Evolutionary conservation across 1,139 yeast genomes (phyloP), one percentile per base, ranked within the genome.

Genomic region (Geotrichum phurueaensis): DNA sequence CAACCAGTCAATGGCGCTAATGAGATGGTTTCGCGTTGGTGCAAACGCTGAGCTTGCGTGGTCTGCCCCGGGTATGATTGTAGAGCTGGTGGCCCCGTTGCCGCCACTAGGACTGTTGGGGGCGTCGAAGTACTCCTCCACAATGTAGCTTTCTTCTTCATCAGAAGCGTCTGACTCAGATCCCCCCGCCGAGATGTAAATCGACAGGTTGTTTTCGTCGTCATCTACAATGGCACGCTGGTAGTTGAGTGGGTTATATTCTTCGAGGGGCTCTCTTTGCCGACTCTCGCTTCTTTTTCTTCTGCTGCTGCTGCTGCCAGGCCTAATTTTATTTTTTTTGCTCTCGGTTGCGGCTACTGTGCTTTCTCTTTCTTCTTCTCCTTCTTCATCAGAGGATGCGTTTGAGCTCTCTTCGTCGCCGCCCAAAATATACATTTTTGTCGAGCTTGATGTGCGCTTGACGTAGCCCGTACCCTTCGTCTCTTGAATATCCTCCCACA

Each of bases 401-500:
- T 49, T 56, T 15, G 48, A 53, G 12, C 48, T 47, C n/a, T 55
- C 59, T 23, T 57, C 60, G 13, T 56, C 53, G 54, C 25, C 25
- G 27, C 52, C 58, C 27, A 45, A 9, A 27, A 49, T 33, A 23
- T 54, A 56, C 50, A 66, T 55, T 2, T 62, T 62, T 3, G 68
- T 61, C 10, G 68, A 62, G 18, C 64, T 58, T 6, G 64, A 61
- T 23, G 69, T 58, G 20, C 67, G 56, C 5, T 65, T 65, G 50
- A 69, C 61, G 69, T 70, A 67, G 57, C 68, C 62, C 51, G 67
- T 70, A 31, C 72, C 72, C 60, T 67, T 68, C 45, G 64, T 62
- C 56, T 68, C 70, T 10, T 69, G 65, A 4, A 68, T 62, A 31
- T 67, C 70, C 53, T 69, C 71, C 71, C 71, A 69, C 20, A 69